Percentiles rank a stretch among this genome's conserved stretches.
Conservation (phyloP, 164 flowering plant genomes). For the Santalum album region DNA sequence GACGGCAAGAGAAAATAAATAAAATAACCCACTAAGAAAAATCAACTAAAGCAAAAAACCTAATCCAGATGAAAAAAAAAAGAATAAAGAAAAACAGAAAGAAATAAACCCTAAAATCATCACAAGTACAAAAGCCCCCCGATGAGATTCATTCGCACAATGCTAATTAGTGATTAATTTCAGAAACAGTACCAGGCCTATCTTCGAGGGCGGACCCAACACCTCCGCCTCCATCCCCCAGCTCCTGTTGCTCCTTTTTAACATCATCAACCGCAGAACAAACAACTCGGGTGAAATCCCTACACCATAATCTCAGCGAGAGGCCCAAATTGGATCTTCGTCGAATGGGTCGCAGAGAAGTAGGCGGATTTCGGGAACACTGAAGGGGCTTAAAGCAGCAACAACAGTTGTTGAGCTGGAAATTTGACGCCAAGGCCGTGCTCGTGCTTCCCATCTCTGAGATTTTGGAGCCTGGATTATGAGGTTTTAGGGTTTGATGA, state of each 20-base stretch:
- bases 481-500: background rate
- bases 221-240: slow-evolving; percentile 13
- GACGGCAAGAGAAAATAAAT: no score
- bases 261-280: slow-evolving; percentile 52
- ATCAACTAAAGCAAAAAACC: no score
- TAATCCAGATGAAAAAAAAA: no score
- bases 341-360: slow-evolving; percentile 16
- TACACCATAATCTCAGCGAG: slow-evolving; percentile 9
- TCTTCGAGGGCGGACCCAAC: slow-evolving; percentile 57
- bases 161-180: background rate
- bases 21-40: no score
- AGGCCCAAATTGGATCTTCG: slow-evolving; percentile 14
- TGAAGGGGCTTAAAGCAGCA: slow-evolving; percentile 21
- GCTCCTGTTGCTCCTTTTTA: slow-evolving; percentile 25
- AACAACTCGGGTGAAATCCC: slow-evolving; percentile 15
- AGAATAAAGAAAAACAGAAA: background rate
- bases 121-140: no score
- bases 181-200: slow-evolving; percentile 34
- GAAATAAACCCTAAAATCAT: no score
- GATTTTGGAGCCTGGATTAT: no score
- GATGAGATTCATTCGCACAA: background rate
- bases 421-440: slow-evolving; percentile 36
- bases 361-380: slow-evolving; percentile 9
- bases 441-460: slow-evolving; percentile 43
- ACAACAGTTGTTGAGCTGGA: slow-evolving; percentile 22